A percentile compares a stretch with the other conserved stretches of the same genome.
Evolutionary conservation across 2,329 filamentous ascomycete species (phyloP).

Genomic region (Clarireedia sp.): DNA sequence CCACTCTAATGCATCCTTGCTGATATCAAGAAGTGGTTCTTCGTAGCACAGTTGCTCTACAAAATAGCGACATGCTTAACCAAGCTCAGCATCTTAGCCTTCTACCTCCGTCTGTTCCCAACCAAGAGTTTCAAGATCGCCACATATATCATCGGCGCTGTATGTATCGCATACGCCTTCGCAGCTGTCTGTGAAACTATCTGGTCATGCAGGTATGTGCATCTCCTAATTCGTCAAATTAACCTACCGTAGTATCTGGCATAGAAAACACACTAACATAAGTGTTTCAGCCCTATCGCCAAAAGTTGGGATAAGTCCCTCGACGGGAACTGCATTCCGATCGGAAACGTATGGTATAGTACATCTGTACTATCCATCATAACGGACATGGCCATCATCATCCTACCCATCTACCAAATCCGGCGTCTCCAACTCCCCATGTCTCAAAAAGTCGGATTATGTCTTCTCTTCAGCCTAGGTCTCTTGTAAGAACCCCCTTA

Average conservation of each 20-base stretch:
- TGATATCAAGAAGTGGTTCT: conserved; percentile 15
- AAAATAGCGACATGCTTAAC: conserved; percentile 15
- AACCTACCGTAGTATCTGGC: neutral
- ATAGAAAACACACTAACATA: too few relatives aligned
- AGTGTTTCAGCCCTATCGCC: neutral
- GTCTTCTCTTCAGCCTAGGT: conserved; percentile 11
- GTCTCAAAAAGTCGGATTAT: conserved; percentile 48
- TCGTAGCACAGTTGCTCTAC: conserved; percentile 17
- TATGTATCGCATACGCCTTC: conserved; percentile 6
- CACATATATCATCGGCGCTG: neutral
- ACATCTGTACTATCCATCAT: conserved; percentile 61
- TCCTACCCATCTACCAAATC: conserved; percentile 44
- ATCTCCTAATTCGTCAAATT: neutral
- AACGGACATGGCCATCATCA: conserved; percentile 56
- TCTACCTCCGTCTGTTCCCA: conserved; percentile 9
- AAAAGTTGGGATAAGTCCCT: conserved; percentile 9
- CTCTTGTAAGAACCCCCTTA: conserved; percentile 24
- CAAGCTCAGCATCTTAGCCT: conserved; percentile 12
- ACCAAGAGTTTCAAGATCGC: neutral
- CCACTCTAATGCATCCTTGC: neutral
- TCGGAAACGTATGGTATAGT: conserved; percentile 36
- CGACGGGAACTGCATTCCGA: conserved; percentile 1
- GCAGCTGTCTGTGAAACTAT: conserved; percentile 4
- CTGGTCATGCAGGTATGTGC: neutral
- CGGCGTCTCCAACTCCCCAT: conserved; percentile 54